A percentile compares a stretch with the other conserved stretches of the same genome.
These are phyloP conservation scores for Dentipellis sp. DNA, from an alignment of 768 basidiomycete genomes.

Conservation along the genomic window DNA sequence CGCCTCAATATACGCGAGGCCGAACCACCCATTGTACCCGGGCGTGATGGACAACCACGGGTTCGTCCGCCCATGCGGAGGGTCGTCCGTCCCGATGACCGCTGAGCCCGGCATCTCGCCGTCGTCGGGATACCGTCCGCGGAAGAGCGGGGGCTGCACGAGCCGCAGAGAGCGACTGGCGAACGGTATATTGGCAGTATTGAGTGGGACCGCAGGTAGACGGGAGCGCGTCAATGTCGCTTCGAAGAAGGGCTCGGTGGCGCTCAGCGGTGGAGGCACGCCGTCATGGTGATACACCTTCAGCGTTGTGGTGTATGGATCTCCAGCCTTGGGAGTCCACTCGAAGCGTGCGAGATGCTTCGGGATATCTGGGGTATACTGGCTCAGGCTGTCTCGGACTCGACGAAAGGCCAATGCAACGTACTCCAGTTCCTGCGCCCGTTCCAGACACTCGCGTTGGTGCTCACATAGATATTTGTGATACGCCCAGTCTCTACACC, in stretches of 20 bases:
- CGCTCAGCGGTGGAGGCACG: background rate
- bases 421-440: background rate
- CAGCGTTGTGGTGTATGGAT: background rate
- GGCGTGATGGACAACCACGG: background rate
- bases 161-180: background rate
- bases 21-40: background rate
- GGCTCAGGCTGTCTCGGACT: too few species aligned
- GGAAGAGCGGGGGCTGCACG: background rate
- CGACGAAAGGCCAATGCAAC: background rate
- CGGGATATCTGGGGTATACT: too few species aligned
- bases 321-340: too few species aligned
- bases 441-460: background rate
- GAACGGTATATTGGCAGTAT: background rate
- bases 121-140: background rate
- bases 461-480: background rate
- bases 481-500: background rate
- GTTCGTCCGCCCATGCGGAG: background rate
- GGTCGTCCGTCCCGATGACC: background rate
- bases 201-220: slow-evolving; percentile 4
- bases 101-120: background rate
- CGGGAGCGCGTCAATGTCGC: slow-evolving; percentile 6
- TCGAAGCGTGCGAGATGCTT: too few species aligned
- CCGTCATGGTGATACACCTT: background rate
- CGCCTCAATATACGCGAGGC: background rate
- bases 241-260: slow-evolving; percentile 5